A percentile compares a stretch with the other conserved stretches of the same genome.
These are phyloP conservation scores for Cyclotella distinguenda DNA, from an alignment of 108 stramenopile species.

Conservation along the genomic window DNA sequence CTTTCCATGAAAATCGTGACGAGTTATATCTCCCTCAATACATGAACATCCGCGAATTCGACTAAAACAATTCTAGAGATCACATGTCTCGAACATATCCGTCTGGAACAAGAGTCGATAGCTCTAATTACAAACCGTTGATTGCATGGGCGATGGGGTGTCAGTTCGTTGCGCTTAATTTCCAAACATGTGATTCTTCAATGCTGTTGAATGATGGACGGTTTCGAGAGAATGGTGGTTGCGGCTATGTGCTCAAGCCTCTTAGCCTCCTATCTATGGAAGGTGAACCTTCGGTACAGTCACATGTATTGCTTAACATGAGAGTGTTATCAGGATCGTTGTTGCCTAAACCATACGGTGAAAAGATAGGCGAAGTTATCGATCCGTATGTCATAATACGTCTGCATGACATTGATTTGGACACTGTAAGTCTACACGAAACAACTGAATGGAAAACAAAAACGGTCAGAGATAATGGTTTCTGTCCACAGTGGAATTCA, in stretches of 20 bases:
- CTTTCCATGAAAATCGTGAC: too few species aligned
- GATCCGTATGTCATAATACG: constrained; percentile 77
- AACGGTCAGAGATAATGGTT: constrained; percentile 72
- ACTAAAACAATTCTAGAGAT: constrained; percentile 1
- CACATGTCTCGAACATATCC: constrained; percentile 91
- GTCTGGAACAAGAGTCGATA: constrained; percentile 78
- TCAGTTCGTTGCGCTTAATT: constrained; percentile 94
- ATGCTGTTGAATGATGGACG: constrained; percentile 86
- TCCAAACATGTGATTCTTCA: constrained; percentile 77
- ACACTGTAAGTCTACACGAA: constrained; percentile 8
- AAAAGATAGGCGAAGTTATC: constrained; percentile 66
- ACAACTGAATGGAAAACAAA: constrained; percentile 34
- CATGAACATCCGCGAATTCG: constrained; percentile 54
- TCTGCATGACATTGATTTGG: constrained; percentile 56
- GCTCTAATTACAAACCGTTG: constrained; percentile 91
- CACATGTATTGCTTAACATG: constrained; percentile 44
- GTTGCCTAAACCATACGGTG: constrained; percentile 80
- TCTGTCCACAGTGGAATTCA: constrained; percentile 67
- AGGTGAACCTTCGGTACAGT: not conserved
- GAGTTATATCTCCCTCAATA: constrained; percentile 18
- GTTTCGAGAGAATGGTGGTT: constrained; percentile 83
- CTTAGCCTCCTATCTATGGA: constrained; percentile 23
- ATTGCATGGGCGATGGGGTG: constrained; percentile 87
- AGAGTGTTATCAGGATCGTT: constrained; percentile 64
- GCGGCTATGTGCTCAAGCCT: constrained; percentile 93